Evolutionary conservation across 345 rosid species (phyloP).

Genomic region (Eucalyptus erythrocorys): DNA sequence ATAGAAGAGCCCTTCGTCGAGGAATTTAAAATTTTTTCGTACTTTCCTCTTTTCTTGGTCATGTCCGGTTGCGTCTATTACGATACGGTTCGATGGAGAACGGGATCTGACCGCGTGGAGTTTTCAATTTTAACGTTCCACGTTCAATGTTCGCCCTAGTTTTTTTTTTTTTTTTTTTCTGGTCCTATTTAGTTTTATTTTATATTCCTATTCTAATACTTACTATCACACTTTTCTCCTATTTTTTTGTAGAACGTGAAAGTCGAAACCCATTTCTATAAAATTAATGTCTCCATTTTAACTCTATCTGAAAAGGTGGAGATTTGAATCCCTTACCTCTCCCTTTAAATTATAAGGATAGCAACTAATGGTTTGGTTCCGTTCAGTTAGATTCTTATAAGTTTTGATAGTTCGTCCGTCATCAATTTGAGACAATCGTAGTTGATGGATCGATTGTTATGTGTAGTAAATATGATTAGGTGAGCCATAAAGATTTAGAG

Average conservation of each 20-base stretch:
- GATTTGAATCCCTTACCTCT: too few relatives aligned
- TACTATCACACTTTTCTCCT: too few relatives aligned
- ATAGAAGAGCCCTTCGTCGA: too few relatives aligned
- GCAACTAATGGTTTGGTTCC: too few relatives aligned
- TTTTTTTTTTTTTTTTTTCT: too few relatives aligned
- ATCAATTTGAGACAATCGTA: background rate
- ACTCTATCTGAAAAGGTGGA: too few relatives aligned
- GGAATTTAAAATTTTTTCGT: background rate
- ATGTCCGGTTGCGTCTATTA: background rate
- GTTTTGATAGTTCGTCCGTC: background rate
- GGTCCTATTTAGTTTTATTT: too few relatives aligned
- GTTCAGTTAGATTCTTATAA: background rate
- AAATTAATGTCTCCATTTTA: too few relatives aligned
- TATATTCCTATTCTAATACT: too few relatives aligned
- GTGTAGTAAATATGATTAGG: rapidly evolving
- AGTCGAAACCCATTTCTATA: too few relatives aligned
- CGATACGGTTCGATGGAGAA: background rate
- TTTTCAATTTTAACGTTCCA: background rate
- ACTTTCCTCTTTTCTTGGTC: background rate
- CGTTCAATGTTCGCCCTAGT: background rate
- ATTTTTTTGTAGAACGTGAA: too few relatives aligned
- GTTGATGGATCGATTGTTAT: rapidly evolving
- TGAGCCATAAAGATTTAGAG: rapidly evolving
- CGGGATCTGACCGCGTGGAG: background rate
- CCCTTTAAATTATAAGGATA: too few relatives aligned